Conservation (phyloP, 2,329 filamentous ascomycete genomes). For the Westerdykella sp. region DNA sequence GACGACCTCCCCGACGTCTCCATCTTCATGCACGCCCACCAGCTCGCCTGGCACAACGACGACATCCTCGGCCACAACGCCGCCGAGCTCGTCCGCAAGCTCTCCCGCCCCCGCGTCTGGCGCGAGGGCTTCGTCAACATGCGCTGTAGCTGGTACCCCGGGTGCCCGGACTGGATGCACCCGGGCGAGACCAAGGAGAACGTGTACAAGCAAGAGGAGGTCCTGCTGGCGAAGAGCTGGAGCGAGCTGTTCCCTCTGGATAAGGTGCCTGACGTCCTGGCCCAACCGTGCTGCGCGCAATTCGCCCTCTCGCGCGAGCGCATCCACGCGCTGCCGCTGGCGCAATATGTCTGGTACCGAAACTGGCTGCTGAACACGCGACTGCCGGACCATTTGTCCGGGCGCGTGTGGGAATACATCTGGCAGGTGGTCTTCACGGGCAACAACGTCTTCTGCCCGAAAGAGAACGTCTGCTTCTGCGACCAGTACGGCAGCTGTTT, state of each 20-base stretch:
- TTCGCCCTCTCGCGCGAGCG: constrained; percentile 56
- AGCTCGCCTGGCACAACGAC: constrained; percentile 54
- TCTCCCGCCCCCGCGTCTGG: constrained; percentile 43
- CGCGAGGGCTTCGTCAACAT: constrained; percentile 51
- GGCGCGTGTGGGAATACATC: constrained; percentile 57
- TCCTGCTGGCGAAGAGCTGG: constrained; percentile 42
- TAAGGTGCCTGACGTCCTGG: constrained; percentile 45
- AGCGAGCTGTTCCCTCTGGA: constrained; percentile 45
- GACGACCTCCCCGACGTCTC: constrained; percentile 52
- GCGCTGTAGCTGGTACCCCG: constrained; percentile 50
- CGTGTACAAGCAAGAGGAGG: constrained; percentile 40
- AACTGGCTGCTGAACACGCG: constrained; percentile 57
- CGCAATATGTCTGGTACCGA: constrained; percentile 52
- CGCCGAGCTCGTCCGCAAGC: constrained; percentile 40
- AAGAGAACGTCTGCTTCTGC: constrained; percentile 55
- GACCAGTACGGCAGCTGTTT: constrained; percentile 60
- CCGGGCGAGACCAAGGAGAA: constrained; percentile 38
- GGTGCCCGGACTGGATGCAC: constrained; percentile 51
- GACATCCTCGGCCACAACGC: constrained; percentile 43
- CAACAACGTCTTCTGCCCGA: constrained; percentile 43
- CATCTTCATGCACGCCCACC: constrained; percentile 58
- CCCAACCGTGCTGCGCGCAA: constrained; percentile 59
- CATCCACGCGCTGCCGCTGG: constrained; percentile 48
- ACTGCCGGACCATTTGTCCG: constrained; percentile 51
- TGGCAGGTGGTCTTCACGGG: constrained; percentile 59